Percentiles rank a stretch among this genome's conserved stretches.
Evolutionary conservation across 1,139 yeast genomes (phyloP).

Genomic region (Schwanniomyces etchellsii): DNA sequence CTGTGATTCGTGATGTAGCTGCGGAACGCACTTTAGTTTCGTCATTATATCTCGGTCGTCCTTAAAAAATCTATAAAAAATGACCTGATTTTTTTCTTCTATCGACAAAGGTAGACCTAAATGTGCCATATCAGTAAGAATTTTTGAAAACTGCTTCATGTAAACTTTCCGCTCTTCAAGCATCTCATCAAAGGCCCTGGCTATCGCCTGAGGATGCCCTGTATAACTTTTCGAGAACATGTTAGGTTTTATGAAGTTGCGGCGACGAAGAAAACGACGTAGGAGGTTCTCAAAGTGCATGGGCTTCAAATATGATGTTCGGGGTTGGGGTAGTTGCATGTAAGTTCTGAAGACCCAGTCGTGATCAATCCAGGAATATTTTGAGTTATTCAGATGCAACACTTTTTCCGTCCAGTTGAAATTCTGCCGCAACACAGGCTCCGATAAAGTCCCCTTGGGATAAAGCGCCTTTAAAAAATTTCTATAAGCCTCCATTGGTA

Average conservation of each 20-base stretch:
- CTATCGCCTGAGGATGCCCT: conserved; percentile 1
- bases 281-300: conserved; percentile 36
- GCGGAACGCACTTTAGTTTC: conserved; percentile 6
- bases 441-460: no score
- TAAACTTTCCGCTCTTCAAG: conserved; percentile 14
- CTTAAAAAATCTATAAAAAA: conserved; percentile 25
- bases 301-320: conserved; percentile 25
- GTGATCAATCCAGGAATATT: conserved; percentile 19
- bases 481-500: conserved; percentile 9
- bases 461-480: conserved; percentile 30
- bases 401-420: no score
- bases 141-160: conserved; percentile 14
- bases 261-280: conserved; percentile 15
- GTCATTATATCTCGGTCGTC: conserved; percentile 20
- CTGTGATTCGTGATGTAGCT: background rate
- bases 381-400: no score
- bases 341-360: conserved; percentile 26
- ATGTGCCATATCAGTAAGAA: conserved; percentile 22
- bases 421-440: no score
- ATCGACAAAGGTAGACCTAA: conserved; percentile 23
- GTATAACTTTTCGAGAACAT: conserved; percentile 10
- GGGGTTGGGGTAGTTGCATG: conserved; percentile 28
- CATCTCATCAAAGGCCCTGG: conserved; percentile 12
- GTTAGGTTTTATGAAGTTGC: conserved; percentile 19
- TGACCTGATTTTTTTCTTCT: conserved; percentile 24